These are phyloP conservation scores for Mixia osmundae DNA, from an alignment of 1,284 basidiomycete genomes.

Conservation along the genomic window DNA sequence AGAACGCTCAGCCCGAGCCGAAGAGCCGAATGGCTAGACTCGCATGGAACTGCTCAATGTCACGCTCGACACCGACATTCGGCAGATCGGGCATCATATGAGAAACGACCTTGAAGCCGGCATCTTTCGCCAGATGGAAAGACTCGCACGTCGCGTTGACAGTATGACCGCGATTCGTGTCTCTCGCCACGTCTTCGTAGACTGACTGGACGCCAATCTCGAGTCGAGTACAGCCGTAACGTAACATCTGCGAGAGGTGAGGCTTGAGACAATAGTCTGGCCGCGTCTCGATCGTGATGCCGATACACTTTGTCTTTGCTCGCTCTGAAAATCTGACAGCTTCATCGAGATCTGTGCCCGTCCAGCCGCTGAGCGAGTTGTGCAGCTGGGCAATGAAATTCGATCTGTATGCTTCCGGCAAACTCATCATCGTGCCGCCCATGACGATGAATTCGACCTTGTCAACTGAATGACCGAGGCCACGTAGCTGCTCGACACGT, in stretches of 20 bases:
- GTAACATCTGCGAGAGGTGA: conserved; percentile 91
- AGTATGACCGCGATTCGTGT: conserved; percentile 88
- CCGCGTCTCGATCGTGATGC: conserved; percentile 95
- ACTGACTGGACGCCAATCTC: conserved; percentile 98
- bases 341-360: conserved; percentile 80
- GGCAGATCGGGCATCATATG: conserved; percentile 86
- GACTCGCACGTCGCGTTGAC: conserved; percentile 92
- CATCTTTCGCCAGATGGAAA: conserved; percentile 95
- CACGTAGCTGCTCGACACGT: conserved; percentile 82
- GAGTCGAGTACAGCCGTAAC: conserved; percentile 91
- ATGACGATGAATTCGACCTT: conserved; percentile 56
- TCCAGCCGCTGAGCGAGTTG: conserved; percentile 88
- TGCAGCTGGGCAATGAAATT: conserved; percentile 90
- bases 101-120: conserved; percentile 96
- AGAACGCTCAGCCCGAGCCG: neutral
- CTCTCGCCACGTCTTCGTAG: conserved; percentile 94
- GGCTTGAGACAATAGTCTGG: conserved; percentile 96
- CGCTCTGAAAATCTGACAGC: conserved; percentile 95
- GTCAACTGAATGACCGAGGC: conserved; percentile 85
- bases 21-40: neutral
- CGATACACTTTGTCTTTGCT: conserved; percentile 93
- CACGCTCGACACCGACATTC: conserved; percentile 88
- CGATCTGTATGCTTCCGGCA: conserved; percentile 84
- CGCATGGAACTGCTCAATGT: conserved; percentile 85
- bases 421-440: conserved; percentile 99